phyloP scores from a whole-genome alignment of 352 stramenopile species.

The Plasmopara viticola region DNA sequence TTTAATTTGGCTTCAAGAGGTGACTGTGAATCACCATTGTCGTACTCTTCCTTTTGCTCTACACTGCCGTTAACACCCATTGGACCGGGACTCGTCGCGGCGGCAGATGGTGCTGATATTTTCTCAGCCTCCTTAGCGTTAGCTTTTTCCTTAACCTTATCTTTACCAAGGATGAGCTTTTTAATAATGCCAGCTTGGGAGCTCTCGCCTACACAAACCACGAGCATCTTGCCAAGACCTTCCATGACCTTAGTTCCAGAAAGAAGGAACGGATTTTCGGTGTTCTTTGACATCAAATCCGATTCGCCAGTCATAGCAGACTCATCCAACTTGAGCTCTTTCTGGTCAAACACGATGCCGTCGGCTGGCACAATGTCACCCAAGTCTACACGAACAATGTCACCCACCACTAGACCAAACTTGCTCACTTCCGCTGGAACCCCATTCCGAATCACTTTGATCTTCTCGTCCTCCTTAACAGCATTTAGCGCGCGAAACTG shows the following conservation, averaged over 20 bases:
- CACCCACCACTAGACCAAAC: constrained; percentile 81
- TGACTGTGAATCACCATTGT: constrained; percentile 50
- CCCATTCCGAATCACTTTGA: constrained; percentile 79
- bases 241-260: constrained; percentile 93
- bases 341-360: constrained; percentile 83
- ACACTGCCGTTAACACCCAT: constrained; percentile 76
- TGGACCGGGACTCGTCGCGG: constrained; percentile 8
- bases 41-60: constrained; percentile 58
- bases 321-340: constrained; percentile 89
- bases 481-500: constrained; percentile 86
- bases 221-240: constrained; percentile 89
- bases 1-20: constrained; percentile 86
- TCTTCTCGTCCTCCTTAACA: constrained; percentile 77
- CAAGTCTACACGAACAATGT: constrained; percentile 75
- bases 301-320: constrained; percentile 90
- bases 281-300: constrained; percentile 79
- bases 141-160: constrained; percentile 39
- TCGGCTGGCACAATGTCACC: constrained; percentile 90
- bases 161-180: constrained; percentile 77
- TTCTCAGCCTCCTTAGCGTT: constrained; percentile 9
- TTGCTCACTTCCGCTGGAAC: constrained; percentile 55
- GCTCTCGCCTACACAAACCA: constrained; percentile 89
- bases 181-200: constrained; percentile 92
- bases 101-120: constrained; percentile 11
- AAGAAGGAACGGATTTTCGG: constrained; percentile 89